Conservation (phyloP, 2,329 filamentous ascomycete genomes). For the Cladophialophora carrionii region DNA sequence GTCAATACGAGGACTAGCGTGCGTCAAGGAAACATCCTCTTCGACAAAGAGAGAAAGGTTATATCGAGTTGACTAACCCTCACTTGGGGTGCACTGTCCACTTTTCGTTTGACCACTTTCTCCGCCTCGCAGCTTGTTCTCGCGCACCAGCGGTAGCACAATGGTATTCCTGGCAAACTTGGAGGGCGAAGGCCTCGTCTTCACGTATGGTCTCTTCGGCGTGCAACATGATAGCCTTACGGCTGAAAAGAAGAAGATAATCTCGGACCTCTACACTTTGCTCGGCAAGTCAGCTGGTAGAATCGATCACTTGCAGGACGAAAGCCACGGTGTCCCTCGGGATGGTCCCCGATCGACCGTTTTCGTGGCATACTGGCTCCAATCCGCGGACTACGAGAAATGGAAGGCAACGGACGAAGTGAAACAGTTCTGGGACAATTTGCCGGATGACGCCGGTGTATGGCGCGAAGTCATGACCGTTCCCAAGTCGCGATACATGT, state of each 20-base stretch:
- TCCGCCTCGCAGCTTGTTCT: not conserved
- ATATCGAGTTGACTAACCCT: not conserved
- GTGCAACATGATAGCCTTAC: conserved; percentile 26
- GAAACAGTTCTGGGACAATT: conserved; percentile 21
- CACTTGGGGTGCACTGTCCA: not conserved
- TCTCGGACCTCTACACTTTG: conserved; percentile 14
- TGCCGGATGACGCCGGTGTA: conserved; percentile 27
- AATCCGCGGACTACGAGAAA: conserved; percentile 17
- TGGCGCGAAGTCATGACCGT: conserved; percentile 31
- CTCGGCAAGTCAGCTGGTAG: conserved; percentile 19
- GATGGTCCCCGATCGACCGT: conserved; percentile 19
- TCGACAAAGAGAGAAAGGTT: not conserved
- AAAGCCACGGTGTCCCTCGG: conserved; percentile 20
- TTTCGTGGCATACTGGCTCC: conserved; percentile 26
- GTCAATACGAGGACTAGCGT: not conserved
- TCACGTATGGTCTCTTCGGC: conserved; percentile 27
- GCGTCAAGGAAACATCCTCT: not conserved
- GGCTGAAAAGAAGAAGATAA: conserved; percentile 21
- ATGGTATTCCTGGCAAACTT: conserved; percentile 28
- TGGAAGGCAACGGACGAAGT: conserved; percentile 18
- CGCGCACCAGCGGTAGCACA: not conserved
- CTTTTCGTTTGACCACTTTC: not conserved
- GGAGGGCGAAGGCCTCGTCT: conserved; percentile 19
- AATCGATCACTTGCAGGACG: conserved; percentile 29
- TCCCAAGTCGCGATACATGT: conserved; percentile 27